Conservation (phyloP, 352 stramenopile genomes). For the Aphanomyces astaci region DNA sequence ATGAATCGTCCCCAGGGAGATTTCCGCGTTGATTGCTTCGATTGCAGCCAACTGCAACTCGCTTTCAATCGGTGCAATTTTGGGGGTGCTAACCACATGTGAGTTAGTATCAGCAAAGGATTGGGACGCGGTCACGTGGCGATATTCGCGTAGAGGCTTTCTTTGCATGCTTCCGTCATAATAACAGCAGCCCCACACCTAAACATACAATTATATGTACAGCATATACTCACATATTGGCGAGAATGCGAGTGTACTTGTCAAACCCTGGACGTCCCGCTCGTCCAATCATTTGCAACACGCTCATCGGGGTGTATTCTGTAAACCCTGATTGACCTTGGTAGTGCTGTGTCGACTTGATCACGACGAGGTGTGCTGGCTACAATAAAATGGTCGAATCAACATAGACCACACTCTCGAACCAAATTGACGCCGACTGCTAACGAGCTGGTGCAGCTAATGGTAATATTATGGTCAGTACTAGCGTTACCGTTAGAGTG, state of each 20-base stretch:
- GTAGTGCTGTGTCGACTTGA: constrained; percentile 17
- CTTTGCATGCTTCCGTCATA: not conserved
- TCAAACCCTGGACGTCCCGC: constrained; percentile 10
- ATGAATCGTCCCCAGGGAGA: constrained; percentile 1
- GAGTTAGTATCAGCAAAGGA: no score
- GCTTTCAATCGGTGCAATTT: not conserved
- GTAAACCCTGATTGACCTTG: not conserved
- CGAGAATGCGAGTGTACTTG: no score
- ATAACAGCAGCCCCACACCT: constrained; percentile 9
- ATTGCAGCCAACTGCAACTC: not conserved
- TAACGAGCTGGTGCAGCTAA: constrained; percentile 16
- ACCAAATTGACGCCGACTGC: constrained; percentile 18
- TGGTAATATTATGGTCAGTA: not conserved
- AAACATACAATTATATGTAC: no score
- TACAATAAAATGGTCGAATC: not conserved
- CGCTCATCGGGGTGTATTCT: not conserved
- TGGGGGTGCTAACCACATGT: not conserved
- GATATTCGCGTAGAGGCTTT: not conserved
- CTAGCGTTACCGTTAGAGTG: not conserved
- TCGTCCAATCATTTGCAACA: constrained; percentile 13
- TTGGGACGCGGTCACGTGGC: not conserved
- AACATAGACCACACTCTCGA: not conserved
- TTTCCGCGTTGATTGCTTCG: not conserved
- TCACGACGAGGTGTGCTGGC: constrained; percentile 14
- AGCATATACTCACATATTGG: no score